Evolutionary conservation across 768 basidiomycete species (phyloP), one percentile per base, ranked within the genome.

Genomic region (Grammothele lineata): DNA sequence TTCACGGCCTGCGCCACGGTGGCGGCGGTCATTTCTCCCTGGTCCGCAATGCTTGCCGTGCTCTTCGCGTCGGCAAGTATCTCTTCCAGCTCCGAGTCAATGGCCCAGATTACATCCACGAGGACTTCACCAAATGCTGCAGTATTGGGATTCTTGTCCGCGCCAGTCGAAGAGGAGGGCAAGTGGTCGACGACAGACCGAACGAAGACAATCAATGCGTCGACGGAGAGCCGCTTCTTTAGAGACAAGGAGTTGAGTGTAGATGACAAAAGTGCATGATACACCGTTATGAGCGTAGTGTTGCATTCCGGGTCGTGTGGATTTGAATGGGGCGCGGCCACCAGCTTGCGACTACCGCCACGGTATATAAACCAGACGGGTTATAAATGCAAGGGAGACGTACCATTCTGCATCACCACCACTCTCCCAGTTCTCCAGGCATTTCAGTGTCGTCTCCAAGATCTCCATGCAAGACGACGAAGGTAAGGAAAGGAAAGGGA

Each of bases 61-160:
- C 70, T 71, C 37, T 75, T 78, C 23, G 47, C 73, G 54, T 88
- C 85, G 12, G 65, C 62, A 27, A 84, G 54, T 23, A 81, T 63
- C 57, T 90, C 88, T 47, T 92, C 90, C 48, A 92, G 63, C 53
- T 85, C 80, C 30, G 78, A 72, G 65, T 92, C 91, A 37, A 87
- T 63, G 17, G 87, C 76, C 91, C 91, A 93, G 37, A 90, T 72
- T 57, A 87, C 73, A 61, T 93, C 91, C 18, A 93, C 76, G 3
- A 92, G 68, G 37, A 79, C 64, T 56, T 90, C 87, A 10, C 83
- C 83, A 46, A 91, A 79, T 0, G 72, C 55, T 0, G 66, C 51
- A 3, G 66, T 67, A 51, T 74, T 71, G 7, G 71, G 64, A 10
- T 73, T 68, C 38, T 70, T 64, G 37, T 50, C 45, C 15, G 63